These are phyloP conservation scores for Candida dubliniensis DNA, from an alignment of 1,139 yeast species.

Conservation along the genomic window DNA sequence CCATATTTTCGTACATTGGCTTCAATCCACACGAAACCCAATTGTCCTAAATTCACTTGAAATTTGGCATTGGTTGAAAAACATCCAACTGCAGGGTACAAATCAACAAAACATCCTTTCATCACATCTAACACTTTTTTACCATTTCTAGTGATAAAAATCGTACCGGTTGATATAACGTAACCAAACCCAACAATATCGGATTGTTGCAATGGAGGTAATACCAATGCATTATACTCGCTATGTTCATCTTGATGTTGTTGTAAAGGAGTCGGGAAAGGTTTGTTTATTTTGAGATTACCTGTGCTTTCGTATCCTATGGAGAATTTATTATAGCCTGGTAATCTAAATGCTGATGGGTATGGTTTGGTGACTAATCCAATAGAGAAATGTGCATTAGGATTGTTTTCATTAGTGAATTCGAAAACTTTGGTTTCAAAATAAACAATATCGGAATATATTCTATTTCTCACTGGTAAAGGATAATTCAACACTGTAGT, in stretches of 20 bases:
- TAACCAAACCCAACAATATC: constrained; percentile 94
- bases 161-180: constrained; percentile 73
- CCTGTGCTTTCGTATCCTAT: constrained; percentile 90
- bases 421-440: constrained; percentile 70
- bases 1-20: constrained; percentile 95
- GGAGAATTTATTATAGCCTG: constrained; percentile 81
- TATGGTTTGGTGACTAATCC: constrained; percentile 89
- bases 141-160: constrained; percentile 90
- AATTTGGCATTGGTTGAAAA: constrained; percentile 68
- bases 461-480: constrained; percentile 57
- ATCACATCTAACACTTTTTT: constrained; percentile 81
- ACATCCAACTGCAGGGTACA: constrained; percentile 91
- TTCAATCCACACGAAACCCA: constrained; percentile 91
- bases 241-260: constrained; percentile 51
- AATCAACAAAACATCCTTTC: constrained; percentile 73
- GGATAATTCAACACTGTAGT: constrained; percentile 58
- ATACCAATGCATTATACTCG: constrained; percentile 58
- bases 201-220: constrained; percentile 78
- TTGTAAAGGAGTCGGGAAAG: constrained; percentile 54
- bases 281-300: constrained; percentile 75
- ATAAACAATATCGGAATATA: constrained; percentile 60
- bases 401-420: constrained; percentile 28
- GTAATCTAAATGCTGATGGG: constrained; percentile 76
- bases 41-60: constrained; percentile 84
- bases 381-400: constrained; percentile 60